phyloP scores from a whole-genome alignment of 2,329 filamentous ascomycete genomes.

The Cladosporium sp. region DNA sequence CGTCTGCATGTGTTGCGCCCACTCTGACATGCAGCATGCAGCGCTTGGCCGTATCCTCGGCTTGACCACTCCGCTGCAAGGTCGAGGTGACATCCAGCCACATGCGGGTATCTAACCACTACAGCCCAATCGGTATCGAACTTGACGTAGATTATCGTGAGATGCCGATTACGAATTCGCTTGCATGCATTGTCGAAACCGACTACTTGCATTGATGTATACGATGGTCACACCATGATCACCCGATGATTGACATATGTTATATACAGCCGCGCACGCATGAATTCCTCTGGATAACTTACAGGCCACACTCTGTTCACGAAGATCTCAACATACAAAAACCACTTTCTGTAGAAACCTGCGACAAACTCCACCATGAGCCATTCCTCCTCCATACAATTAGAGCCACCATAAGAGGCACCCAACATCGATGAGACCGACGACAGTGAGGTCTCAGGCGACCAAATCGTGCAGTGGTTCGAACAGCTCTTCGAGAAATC shows the following conservation, averaged over 20 bases:
- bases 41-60: background rate
- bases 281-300: background rate
- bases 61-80: background rate
- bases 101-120: background rate
- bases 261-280: background rate
- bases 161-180: background rate
- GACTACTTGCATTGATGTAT: background rate
- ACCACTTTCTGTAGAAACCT: background rate
- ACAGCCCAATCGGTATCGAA: background rate
- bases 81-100: background rate
- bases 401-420: background rate
- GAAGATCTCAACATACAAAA: background rate
- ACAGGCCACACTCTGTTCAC: background rate
- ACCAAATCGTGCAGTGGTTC: conserved; percentile 11
- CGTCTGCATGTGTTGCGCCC: background rate
- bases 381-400: background rate
- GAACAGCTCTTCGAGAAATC: conserved; percentile 6
- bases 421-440: background rate
- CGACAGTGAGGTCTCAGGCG: background rate
- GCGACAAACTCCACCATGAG: background rate
- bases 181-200: background rate
- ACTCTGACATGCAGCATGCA: background rate
- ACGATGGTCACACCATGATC: background rate
- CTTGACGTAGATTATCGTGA: background rate
- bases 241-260: background rate